Evolutionary conservation across 2,329 filamentous ascomycete species (phyloP).

Genomic region (Penicillium sclerotigenum): DNA sequence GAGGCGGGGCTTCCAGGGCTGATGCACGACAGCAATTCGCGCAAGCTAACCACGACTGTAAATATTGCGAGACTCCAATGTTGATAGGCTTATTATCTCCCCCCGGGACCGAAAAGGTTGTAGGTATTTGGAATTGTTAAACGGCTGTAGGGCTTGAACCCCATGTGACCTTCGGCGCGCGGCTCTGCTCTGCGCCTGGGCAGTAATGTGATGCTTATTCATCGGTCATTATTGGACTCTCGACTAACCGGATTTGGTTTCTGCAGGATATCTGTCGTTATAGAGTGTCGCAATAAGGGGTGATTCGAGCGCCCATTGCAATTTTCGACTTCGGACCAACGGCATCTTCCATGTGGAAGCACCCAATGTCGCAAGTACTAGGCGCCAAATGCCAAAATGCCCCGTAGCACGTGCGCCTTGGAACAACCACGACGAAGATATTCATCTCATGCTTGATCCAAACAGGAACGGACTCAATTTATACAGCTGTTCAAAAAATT

Average conservation of each 20-base stretch:
- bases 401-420: not conserved
- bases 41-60: not conserved
- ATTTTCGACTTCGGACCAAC: not conserved
- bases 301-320: too few species aligned
- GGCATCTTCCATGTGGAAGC: not conserved
- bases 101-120: not conserved
- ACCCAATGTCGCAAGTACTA: not conserved
- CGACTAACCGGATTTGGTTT: not conserved
- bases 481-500: not conserved
- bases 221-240: not conserved
- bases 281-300: not conserved
- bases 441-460: not conserved
- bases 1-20: not conserved
- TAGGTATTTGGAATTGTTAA: conserved; percentile 4
- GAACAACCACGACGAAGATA: not conserved
- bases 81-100: not conserved
- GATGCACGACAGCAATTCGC: not conserved
- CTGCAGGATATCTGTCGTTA: not conserved
- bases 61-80: not conserved
- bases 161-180: not conserved
- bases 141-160: not conserved
- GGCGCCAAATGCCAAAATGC: not conserved
- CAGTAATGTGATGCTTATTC: not conserved
- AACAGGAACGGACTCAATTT: not conserved
- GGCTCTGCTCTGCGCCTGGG: not conserved